Conservation (phyloP, 1,139 yeast genomes). For the Pichia sp. region DNA sequence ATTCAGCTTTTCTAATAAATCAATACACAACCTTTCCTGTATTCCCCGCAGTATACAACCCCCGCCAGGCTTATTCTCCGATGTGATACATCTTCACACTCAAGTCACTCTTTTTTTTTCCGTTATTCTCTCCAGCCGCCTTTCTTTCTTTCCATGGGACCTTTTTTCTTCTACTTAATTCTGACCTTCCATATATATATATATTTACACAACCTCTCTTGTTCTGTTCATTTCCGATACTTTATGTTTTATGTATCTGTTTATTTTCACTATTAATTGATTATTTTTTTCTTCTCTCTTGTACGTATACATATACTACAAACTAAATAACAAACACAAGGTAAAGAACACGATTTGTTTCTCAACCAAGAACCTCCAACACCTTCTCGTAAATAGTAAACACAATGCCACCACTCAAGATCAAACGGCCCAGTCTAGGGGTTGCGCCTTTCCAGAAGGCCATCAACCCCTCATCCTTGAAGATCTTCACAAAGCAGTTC, state of each 20-base stretch:
- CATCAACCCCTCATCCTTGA: conserved; percentile 82
- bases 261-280: background rate
- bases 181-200: too few relatives aligned
- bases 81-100: too few relatives aligned
- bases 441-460: conserved; percentile 99
- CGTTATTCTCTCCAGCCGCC: background rate
- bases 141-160: background rate
- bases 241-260: background rate
- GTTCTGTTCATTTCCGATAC: background rate
- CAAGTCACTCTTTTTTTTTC: too few relatives aligned
- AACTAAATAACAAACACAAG: background rate
- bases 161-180: too few relatives aligned
- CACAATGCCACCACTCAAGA: conserved; percentile 92
- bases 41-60: background rate
- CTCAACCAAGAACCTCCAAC: conserved; percentile 37
- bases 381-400: conserved; percentile 92
- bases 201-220: background rate
- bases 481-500: conserved; percentile 75
- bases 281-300: too few relatives aligned
- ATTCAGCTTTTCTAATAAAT: background rate
- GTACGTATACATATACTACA: background rate
- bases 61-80: too few relatives aligned
- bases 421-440: conserved; percentile 87
- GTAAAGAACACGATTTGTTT: background rate
- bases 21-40: background rate